Conservation (phyloP, 306 rosid genomes). For the Begonia loranthoides region DNA sequence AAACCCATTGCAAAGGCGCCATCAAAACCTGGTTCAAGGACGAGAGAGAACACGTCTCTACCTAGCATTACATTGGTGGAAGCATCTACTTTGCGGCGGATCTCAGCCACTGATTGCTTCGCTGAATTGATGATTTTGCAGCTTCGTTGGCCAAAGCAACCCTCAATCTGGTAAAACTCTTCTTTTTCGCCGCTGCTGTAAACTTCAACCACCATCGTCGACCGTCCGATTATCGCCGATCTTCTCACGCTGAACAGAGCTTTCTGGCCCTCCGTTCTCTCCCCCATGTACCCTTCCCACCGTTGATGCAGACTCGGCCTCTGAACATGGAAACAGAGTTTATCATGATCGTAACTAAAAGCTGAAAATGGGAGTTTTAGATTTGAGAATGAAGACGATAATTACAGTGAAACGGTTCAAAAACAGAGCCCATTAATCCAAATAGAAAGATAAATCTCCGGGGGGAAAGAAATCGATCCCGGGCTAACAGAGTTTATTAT, state of each 20-base stretch:
- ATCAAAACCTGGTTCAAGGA: slow-evolving; percentile 63
- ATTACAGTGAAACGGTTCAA: no score
- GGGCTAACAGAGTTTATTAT: no score
- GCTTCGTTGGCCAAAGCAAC: slow-evolving; percentile 48
- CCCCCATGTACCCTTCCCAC: slow-evolving; percentile 87
- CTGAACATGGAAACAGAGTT: slow-evolving; percentile 23
- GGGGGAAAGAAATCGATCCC: no score
- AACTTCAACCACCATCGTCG: slow-evolving; percentile 61
- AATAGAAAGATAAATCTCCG: no score
- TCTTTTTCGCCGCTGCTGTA: slow-evolving; percentile 14
- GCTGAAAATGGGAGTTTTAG: no score
- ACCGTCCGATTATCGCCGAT: slow-evolving; percentile 79
- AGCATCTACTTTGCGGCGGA: slow-evolving; percentile 71
- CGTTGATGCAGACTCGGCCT: slow-evolving; percentile 85
- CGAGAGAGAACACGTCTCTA: slow-evolving; percentile 71
- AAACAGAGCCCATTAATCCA: no score
- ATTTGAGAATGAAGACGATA: no score
- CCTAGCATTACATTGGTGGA: slow-evolving; percentile 75
- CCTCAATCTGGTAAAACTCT: slow-evolving; percentile 71
- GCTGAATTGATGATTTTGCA: slow-evolving; percentile 19
- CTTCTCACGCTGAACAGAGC: slow-evolving; percentile 71
- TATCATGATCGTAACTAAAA: neutral
- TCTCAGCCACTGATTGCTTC: slow-evolving; percentile 55
- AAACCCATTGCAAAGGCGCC: slow-evolving; percentile 81
- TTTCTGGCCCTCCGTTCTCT: slow-evolving; percentile 43